Base-by-base conservation (phyloP, 345 rosid species). In the Sisymbrium altissimum region DNA sequence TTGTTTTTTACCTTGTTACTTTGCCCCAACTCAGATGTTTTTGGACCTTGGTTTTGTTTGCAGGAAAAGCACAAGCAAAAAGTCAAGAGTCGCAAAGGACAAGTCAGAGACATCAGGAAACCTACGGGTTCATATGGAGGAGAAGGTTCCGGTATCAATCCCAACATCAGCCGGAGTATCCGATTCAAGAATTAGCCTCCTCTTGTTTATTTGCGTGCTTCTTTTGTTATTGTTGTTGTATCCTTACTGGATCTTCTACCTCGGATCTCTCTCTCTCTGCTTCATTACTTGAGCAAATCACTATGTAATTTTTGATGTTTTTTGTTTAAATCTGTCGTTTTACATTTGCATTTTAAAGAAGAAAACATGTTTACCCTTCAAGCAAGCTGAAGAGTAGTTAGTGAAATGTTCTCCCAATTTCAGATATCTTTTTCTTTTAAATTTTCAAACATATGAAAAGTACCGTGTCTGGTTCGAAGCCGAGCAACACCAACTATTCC, bases 71-170 rank as follows among this genome's bases (percentile, higher is more conserved):
- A 87, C 39, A 32, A 78, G 53, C 63, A 85, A 58, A 79, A 83
- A 40, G 80, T 70, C 53, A 75, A 11, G 32, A 71, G 81, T 9
- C 80, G 87, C 39, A 68, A 73, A 74, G 98, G 97, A 58, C 97
- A 84, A 62, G 88, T 83, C 29, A 88, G 81, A 60, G 78, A 81
- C 30, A 72, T 89, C 49, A 84, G 78, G 81, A 84, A 75, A 83
- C 84, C 82, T 6, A 4, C 41, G 0, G 88, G 89, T 32, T 73
- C 83, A n/a, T 87, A 87, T 38, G 88, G 86, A 15, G 98, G 96
- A 38, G 98, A 93, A 75, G 7, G 64, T 7, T 14, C 86, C 5
- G 98, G 97, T 53, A 89, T 93, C 70, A 91, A 89, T 50, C 70
- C 83, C 5, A 71, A 82, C 46, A 81, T 83, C 72, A 93, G 97